Evolutionary conservation across 176 grass and related monocot genomes (phyloP), one percentile per base, ranked within the genome.

Genomic region (Eremochloa ophiuroides): DNA sequence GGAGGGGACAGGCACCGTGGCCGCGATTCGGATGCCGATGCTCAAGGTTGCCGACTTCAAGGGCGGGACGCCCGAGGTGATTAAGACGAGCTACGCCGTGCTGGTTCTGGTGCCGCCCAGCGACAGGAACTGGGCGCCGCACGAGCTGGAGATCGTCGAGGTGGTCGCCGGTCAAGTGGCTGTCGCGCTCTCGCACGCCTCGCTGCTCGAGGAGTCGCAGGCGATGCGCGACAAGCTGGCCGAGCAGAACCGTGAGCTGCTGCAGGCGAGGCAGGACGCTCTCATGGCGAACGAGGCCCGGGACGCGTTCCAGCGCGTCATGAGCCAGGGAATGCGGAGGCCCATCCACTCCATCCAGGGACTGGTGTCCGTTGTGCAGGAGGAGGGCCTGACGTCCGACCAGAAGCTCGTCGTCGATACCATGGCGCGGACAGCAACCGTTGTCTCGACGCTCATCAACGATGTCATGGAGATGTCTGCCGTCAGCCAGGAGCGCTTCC

Each of bases 81-180:
- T 97, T 38, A 74, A 94, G 59, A 80, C 91, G 0, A 87, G 80
- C 84, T 97, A 94, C 46, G 91, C 94, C 2, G 82, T 97, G 71
- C 78, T 97, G 53, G 89, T 97, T 44, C 61, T 94, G 10, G 94
- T 94, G 61, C 84, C 92, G 2, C 91, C 94, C 5, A 73, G 26
- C 8, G 85, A 69, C 64, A 88, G 76, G 73, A 74, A 63, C 27
- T 97, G 94, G 94, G 90, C 65, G 1, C 66, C 62, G 1, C 91
- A 94, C 22, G 94, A 97, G 80, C 74, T 86, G 44, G 94, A 94
- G 66, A 94, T 94, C 16, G 87, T 97, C 4, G 87, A 89, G 87
- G 91, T 97, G 41, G 94, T 97, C 8, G 94, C 94, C 1, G 94
- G 88, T 65, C 94, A 97, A 74, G 94, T 97, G 37, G 91, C 94